Evolutionary conservation across 2,329 filamentous ascomycete genomes (phyloP).

Genomic region (Monosporascus sp.): DNA sequence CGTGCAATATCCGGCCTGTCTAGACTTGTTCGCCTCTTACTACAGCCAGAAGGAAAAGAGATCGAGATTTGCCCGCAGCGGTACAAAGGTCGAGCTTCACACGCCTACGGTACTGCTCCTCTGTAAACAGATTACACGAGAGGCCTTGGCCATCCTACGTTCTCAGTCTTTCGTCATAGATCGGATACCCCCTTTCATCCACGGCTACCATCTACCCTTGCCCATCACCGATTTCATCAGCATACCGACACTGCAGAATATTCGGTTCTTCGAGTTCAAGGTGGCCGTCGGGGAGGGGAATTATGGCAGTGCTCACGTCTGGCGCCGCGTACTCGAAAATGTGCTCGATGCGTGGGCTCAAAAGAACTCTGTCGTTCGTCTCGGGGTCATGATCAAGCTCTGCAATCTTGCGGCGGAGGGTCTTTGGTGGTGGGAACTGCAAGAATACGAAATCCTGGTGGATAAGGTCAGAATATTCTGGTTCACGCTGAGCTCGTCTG

Average conservation of each 20-base stretch:
- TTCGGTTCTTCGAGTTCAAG: conserved; percentile 26
- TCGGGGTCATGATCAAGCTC: conserved; percentile 27
- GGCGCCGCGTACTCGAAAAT: conserved; percentile 20
- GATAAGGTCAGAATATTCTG: conserved; percentile 12
- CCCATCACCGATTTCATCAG: conserved; percentile 23
- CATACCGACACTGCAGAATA: conserved; percentile 24
- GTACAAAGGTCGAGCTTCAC: conserved; percentile 8
- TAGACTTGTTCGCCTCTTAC: conserved; percentile 24
- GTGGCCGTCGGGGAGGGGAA: conserved; percentile 23
- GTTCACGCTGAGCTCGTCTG: neutral
- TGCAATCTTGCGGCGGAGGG: conserved; percentile 12
- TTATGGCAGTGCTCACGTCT: conserved; percentile 20
- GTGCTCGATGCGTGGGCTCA: conserved; percentile 20
- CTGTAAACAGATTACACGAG: conserved; percentile 27
- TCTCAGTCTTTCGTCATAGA: conserved; percentile 26
- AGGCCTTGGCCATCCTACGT: conserved; percentile 24
- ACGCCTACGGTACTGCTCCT: conserved; percentile 31
- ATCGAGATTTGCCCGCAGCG: neutral
- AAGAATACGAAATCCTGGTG: conserved; percentile 14
- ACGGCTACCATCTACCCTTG: conserved; percentile 19
- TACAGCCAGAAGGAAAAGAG: conserved; percentile 19
- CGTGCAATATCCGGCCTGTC: conserved; percentile 23
- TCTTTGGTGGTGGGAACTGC: conserved; percentile 18
- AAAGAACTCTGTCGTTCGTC: conserved; percentile 19
- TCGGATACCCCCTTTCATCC: conserved; percentile 29